Evolutionary conservation across 441 rosid species (phyloP).

Genomic region (Manihot esculenta): DNA sequence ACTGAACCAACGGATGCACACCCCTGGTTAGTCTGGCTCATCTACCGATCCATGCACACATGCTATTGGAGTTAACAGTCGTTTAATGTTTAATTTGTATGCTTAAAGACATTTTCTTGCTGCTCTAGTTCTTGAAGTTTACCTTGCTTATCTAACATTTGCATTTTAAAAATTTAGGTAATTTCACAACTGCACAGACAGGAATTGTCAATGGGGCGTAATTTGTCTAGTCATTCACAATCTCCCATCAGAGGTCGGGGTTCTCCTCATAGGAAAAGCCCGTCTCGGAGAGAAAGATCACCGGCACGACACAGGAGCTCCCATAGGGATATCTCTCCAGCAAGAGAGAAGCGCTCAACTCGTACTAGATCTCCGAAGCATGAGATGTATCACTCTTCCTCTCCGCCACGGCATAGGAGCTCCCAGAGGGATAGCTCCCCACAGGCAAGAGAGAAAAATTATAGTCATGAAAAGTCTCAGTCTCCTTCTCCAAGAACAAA

Average conservation of each 20-base stretch:
- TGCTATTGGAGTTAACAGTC: neutral
- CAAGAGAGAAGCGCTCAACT: constrained; percentile 5
- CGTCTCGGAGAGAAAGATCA: constrained; percentile 39
- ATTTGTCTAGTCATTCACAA: constrained; percentile 34
- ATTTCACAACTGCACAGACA: constrained; percentile 4
- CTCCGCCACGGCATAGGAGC: constrained; percentile 18
- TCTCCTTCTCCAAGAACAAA: constrained; percentile 50
- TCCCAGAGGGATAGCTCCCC: constrained; percentile 20
- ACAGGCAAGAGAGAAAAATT: constrained; percentile 20
- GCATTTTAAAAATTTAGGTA: neutral
- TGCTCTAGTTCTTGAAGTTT: neutral
- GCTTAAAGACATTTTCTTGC: neutral
- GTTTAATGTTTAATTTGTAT: neutral
- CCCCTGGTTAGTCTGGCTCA: no score
- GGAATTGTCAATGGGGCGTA: constrained; percentile 44
- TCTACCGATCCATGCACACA: no score
- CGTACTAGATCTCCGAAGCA: constrained; percentile 17
- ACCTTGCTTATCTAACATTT: neutral
- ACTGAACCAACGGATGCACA: no score
- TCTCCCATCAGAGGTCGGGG: constrained; percentile 48
- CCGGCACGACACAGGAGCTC: constrained; percentile 46
- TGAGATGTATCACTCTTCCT: constrained; percentile 30
- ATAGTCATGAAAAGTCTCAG: constrained; percentile 27
- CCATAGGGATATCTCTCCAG: constrained; percentile 29
- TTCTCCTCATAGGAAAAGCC: constrained; percentile 36